Evolutionary conservation across 1,284 basidiomycete genomes (phyloP).

Genomic region (Lignosus rhinocerotis): DNA sequence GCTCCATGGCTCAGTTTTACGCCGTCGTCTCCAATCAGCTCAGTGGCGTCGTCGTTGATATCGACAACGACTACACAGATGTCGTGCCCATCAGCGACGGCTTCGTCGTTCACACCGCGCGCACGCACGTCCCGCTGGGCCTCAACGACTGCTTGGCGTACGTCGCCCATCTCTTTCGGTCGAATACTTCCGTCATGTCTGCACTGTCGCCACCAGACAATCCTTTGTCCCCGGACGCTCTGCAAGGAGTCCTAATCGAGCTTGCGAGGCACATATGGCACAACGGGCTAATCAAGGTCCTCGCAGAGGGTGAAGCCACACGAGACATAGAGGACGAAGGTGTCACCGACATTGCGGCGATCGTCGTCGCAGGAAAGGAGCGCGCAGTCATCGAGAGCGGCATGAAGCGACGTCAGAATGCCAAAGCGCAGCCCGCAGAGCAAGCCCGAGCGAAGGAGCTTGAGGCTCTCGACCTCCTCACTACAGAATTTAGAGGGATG

Average conservation of each 20-base stretch:
- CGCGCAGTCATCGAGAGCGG: conserved; percentile 80
- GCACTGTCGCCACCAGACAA: conserved; percentile 55
- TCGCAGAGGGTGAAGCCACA: conserved; percentile 67
- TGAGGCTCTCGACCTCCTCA: conserved; percentile 77
- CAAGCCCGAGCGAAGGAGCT: conserved; percentile 79
- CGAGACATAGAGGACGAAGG: conserved; percentile 73
- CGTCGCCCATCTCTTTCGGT: conserved; percentile 70
- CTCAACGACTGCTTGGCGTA: conserved; percentile 74
- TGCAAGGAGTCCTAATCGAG: conserved; percentile 53
- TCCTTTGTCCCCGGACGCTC: conserved; percentile 44
- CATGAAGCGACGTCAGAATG: conserved; percentile 75
- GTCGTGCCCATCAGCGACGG: conserved; percentile 84
- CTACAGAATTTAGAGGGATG: conserved; percentile 71
- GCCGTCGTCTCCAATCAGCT: conserved; percentile 58
- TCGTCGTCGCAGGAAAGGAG: conserved; percentile 79
- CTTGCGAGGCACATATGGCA: conserved; percentile 62
- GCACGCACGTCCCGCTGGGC: conserved; percentile 66
- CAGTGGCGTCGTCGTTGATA: conserved; percentile 83
- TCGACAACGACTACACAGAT: conserved; percentile 77
- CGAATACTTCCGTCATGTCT: conserved; percentile 65
- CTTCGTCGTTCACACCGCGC: conserved; percentile 60
- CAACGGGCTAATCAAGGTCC: conserved; percentile 67
- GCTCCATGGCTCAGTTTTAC: conserved; percentile 84
- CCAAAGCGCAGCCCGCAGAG: conserved; percentile 77
- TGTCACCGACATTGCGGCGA: conserved; percentile 81